Base-by-base conservation (phyloP, 2,329 filamentous ascomycete genomes). In the Pseudocercospora ulei region DNA sequence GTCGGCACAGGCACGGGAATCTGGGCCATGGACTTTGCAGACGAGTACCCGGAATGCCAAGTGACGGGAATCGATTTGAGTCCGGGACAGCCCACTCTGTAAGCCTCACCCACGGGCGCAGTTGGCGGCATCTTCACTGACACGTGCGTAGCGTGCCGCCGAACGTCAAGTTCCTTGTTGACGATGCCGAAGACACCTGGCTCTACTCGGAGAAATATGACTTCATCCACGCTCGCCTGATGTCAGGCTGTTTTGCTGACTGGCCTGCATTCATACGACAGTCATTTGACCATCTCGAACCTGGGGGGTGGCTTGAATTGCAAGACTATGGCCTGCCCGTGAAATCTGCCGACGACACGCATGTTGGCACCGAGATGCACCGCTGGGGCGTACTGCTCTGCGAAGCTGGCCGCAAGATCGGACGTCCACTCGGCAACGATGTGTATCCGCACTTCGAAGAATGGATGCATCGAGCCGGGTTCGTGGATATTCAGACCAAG, bases 111-210 rank as follows among this genome's bases (percentile, higher is more conserved):
- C n/a, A n/a, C n/a, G n/a, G n/a, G n/a, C n/a, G n/a, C n/a, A n/a
- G n/a, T n/a, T n/a, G n/a, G n/a, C n/a, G n/a, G n/a, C n/a, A n/a
- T n/a, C n/a, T n/a, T n/a, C n/a, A n/a, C n/a, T n/a, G n/a, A n/a
- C n/a, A n/a, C n/a, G n/a, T n/a, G n/a, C n/a, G n/a, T n/a, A 67
- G 68, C 52, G 65, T 78, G 7, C 76, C 74, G 9, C 66, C 70
- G 7, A 79, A 79, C 51, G 65, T 74, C n/a, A 65, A 64, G 5
- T 78, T 78, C 59, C 63, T 76, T 41, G 67, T 80, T 6, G 76
- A 80, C 50, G 75, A 80, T 52, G 68, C 70, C 35, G 73, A 78
- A 46, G 65, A 71, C 30, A 65, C 72, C 5, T 80, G 76, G 76
- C 57, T 66, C 16, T 72, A 70, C 34, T 58, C 64, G 3, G 62